A percentile compares a stretch with the other conserved stretches of the same genome.
Evolutionary conservation across 768 basidiomycete species (phyloP).

Genomic region (Xanthoconium stramineum): DNA sequence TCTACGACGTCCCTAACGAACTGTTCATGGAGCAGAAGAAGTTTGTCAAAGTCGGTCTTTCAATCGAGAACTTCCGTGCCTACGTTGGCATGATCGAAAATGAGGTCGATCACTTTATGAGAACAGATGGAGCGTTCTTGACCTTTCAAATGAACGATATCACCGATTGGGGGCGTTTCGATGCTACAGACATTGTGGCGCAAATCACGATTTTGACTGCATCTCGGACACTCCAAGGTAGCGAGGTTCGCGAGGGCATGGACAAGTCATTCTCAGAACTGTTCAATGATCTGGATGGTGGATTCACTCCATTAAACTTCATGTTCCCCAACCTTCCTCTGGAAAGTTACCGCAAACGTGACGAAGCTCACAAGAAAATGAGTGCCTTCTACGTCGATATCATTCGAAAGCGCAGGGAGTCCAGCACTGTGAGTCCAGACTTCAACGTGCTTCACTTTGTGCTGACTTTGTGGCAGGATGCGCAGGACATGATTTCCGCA

Average conservation of each 20-base stretch:
- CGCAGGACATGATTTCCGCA: slow-evolving; percentile 90
- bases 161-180: slow-evolving; percentile 78
- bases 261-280: slow-evolving; percentile 82
- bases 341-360: slow-evolving; percentile 84
- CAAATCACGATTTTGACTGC: slow-evolving; percentile 97
- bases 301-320: slow-evolving; percentile 95
- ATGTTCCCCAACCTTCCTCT: slow-evolving; percentile 92
- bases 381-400: slow-evolving; percentile 90
- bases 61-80: slow-evolving; percentile 83
- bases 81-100: slow-evolving; percentile 82
- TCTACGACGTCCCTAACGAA: slow-evolving; percentile 96
- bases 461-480: slow-evolving; percentile 43
- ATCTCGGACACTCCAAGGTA: slow-evolving; percentile 88
- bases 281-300: slow-evolving; percentile 89
- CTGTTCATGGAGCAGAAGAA: slow-evolving; percentile 99
- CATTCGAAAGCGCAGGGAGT: slow-evolving; percentile 65
- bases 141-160: slow-evolving; percentile 61
- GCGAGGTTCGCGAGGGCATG: slow-evolving; percentile 75
- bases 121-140: slow-evolving; percentile 59
- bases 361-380: slow-evolving; percentile 90
- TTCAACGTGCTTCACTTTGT: neutral
- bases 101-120: slow-evolving; percentile 70
- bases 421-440: slow-evolving; percentile 36
- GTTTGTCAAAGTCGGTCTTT: slow-evolving; percentile 95
- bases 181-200: slow-evolving; percentile 66